These are phyloP conservation scores for Ascochyta lentis DNA, from an alignment of 2,329 filamentous ascomycete species.

Conservation along the genomic window DNA sequence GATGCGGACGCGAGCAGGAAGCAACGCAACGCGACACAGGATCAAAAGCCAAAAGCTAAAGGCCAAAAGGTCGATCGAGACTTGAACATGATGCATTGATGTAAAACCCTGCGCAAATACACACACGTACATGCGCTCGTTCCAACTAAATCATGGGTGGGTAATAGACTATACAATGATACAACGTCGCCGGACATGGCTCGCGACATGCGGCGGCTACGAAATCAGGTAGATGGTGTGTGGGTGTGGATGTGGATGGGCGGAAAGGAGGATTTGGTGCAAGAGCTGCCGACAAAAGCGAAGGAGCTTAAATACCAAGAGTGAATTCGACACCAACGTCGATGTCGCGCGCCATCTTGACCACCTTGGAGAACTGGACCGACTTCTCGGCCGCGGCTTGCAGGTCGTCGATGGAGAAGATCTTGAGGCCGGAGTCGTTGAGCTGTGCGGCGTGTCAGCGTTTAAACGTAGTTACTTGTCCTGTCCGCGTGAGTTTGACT, in stretches of 20 bases:
- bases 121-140: not conserved
- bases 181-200: constrained; percentile 2
- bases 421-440: constrained; percentile 98
- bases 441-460: constrained; percentile 59
- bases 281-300: constrained; percentile 5
- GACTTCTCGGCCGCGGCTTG: constrained; percentile 97
- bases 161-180: constrained; percentile 25
- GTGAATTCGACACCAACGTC: constrained; percentile 79
- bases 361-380: constrained; percentile 98
- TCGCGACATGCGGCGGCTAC: not conserved
- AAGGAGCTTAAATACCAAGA: constrained; percentile 73
- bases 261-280: not conserved
- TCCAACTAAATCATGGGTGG: constrained; percentile 12
- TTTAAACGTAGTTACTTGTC: not conserved
- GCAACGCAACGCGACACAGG: not conserved
- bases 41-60: not conserved
- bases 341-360: constrained; percentile 97
- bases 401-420: constrained; percentile 98
- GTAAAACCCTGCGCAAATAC: constrained; percentile 3
- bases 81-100: constrained; percentile 25
- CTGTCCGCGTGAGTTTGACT: constrained; percentile 35
- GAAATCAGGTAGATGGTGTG: not conserved
- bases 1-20: not conserved
- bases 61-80: not conserved
- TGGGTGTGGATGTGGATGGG: not conserved